These are phyloP conservation scores for Boletus sensibilis DNA, from an alignment of 768 basidiomycete species.

Conservation along the genomic window DNA sequence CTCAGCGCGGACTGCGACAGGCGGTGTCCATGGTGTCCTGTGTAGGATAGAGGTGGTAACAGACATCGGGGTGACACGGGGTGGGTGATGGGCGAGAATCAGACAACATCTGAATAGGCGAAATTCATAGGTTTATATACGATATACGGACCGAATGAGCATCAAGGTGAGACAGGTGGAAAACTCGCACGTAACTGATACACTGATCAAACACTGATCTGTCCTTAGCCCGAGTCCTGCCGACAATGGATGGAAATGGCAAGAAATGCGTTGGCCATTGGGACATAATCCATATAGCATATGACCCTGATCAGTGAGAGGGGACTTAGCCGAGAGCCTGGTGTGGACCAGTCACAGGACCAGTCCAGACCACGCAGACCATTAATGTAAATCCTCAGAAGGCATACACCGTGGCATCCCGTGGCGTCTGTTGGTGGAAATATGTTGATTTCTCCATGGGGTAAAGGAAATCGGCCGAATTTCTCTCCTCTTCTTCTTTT, in stretches of 20 bases:
- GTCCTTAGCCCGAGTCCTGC: neutral
- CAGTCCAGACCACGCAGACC: too few relatives aligned
- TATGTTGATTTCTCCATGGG: neutral
- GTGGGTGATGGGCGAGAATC: neutral
- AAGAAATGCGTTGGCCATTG: neutral
- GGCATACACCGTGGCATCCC: too few relatives aligned
- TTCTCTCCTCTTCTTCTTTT: neutral
- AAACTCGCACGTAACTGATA: neutral
- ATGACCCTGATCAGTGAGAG: neutral
- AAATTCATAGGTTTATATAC: neutral
- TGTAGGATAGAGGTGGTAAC: constrained; percentile 48
- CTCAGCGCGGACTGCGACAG: constrained; percentile 61
- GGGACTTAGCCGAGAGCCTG: neutral
- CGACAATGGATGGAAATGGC: neutral
- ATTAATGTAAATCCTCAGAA: too few relatives aligned
- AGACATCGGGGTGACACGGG: constrained; percentile 14
- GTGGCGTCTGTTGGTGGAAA: neutral
- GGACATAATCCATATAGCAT: neutral
- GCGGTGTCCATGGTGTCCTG: constrained; percentile 72
- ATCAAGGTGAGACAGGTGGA: neutral
- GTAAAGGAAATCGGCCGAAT: neutral
- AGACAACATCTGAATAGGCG: too few relatives aligned
- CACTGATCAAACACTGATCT: too few relatives aligned
- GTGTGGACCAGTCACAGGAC: neutral
- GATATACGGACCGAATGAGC: neutral